Evolutionary conservation across 2,329 filamentous ascomycete genomes (phyloP).

Genomic region (Chrysoporthe deuterocubensis): DNA sequence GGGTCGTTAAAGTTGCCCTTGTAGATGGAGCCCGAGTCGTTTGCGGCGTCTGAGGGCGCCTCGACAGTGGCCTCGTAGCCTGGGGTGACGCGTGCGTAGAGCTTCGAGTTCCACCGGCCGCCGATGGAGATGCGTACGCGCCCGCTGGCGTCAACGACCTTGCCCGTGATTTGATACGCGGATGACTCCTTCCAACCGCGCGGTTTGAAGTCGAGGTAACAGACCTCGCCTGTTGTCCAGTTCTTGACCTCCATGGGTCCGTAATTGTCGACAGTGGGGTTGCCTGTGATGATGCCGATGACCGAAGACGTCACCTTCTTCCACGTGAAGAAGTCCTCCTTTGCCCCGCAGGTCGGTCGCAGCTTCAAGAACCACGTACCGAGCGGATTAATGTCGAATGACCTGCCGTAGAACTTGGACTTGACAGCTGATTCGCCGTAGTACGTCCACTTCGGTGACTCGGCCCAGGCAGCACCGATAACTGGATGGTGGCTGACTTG

Average conservation of each 20-base stretch:
- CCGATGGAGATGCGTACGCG: slow-evolving; percentile 86
- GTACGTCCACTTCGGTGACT: slow-evolving; percentile 94
- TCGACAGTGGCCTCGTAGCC: slow-evolving; percentile 80
- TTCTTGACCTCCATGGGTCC: slow-evolving; percentile 97
- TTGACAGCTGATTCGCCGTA: slow-evolving; percentile 94
- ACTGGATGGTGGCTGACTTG: slow-evolving; percentile 98
- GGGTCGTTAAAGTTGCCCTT: slow-evolving; percentile 62
- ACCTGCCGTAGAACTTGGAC: slow-evolving; percentile 97
- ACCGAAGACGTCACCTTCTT: slow-evolving; percentile 98
- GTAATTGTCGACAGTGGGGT: slow-evolving; percentile 96
- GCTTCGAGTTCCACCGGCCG: slow-evolving; percentile 95
- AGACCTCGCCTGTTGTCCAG: slow-evolving; percentile 92
- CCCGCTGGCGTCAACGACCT: slow-evolving; percentile 79
- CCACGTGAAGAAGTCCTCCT: slow-evolving; percentile 94
- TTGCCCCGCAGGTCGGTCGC: slow-evolving; percentile 73
- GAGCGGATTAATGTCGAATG: slow-evolving; percentile 94
- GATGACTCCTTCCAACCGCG: slow-evolving; percentile 95
- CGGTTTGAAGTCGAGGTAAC: slow-evolving; percentile 87
- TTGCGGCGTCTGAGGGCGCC: slow-evolving; percentile 51
- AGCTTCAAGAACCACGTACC: slow-evolving; percentile 96
- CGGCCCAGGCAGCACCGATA: slow-evolving; percentile 89
- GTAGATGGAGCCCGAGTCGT: slow-evolving; percentile 38
- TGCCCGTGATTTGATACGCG: slow-evolving; percentile 86
- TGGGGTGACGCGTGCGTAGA: slow-evolving; percentile 91
- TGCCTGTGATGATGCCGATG: slow-evolving; percentile 97